phyloP scores from a whole-genome alignment of 306 rosid species.

The Medicago truncatula region MtrunA17r5.0-ANR NC_053048.1:40499501-40500000 shows the following conservation, averaged over 20 bases:
- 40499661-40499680: neutral
- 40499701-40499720: slow-evolving; percentile 37
- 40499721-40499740: slow-evolving; percentile 31
- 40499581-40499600: too few species aligned
- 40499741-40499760: slow-evolving; percentile 48
- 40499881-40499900: neutral
- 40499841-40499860: neutral
- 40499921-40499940: neutral
- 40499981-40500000: neutral
- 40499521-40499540: too few species aligned
- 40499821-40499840: slow-evolving; percentile 53
- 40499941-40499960: slow-evolving; percentile 24
- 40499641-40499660: neutral
- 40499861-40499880: neutral
- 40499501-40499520: too few species aligned
- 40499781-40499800: slow-evolving; percentile 94
- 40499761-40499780: slow-evolving; percentile 82
- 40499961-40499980: neutral
- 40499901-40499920: slow-evolving; percentile 20
- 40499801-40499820: slow-evolving; percentile 90
- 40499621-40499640: neutral
- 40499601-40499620: too few species aligned
- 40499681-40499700: neutral
- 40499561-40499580: too few species aligned
- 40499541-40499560: too few species aligned